These are phyloP conservation scores for Trametes meyenii DNA, from an alignment of 768 basidiomycete genomes.

Conservation along the genomic window DNA sequence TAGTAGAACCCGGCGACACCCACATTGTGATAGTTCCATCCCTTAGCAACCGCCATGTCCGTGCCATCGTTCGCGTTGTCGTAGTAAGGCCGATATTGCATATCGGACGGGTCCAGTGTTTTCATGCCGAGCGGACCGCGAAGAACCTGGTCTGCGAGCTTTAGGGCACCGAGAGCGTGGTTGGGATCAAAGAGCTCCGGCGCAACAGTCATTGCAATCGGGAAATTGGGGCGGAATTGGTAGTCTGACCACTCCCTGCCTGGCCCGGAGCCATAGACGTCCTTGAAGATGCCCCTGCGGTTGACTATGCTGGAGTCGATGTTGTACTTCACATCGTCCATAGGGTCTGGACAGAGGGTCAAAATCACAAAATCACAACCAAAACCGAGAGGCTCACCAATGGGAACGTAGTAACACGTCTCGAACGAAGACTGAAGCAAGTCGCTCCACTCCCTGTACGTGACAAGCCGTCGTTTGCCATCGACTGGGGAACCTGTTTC, in stretches of 20 bases:
- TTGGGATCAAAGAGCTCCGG: slow-evolving; percentile 88
- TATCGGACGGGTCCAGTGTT: slow-evolving; percentile 86
- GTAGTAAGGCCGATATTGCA: slow-evolving; percentile 89
- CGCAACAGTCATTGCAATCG: slow-evolving; percentile 95
- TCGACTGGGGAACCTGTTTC: slow-evolving; percentile 51
- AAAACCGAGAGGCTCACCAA: slow-evolving; percentile 48
- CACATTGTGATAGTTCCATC: slow-evolving; percentile 92
- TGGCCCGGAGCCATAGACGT: slow-evolving; percentile 87
- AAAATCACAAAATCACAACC: background rate
- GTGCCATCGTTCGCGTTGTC: slow-evolving; percentile 91
- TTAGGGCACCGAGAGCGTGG: slow-evolving; percentile 79
- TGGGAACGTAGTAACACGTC: slow-evolving; percentile 86
- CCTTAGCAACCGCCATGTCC: slow-evolving; percentile 88
- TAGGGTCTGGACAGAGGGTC: slow-evolving; percentile 52
- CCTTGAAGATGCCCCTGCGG: slow-evolving; percentile 97
- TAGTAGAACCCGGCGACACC: slow-evolving; percentile 22
- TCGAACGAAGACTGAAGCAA: slow-evolving; percentile 89
- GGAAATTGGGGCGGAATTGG: slow-evolving; percentile 91
- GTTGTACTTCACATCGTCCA: slow-evolving; percentile 70
- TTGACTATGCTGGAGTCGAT: slow-evolving; percentile 74
- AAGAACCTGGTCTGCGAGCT: slow-evolving; percentile 78
- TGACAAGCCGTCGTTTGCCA: slow-evolving; percentile 67
- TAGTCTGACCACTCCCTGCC: slow-evolving; percentile 97
- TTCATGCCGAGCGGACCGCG: slow-evolving; percentile 95
- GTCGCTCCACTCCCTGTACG: slow-evolving; percentile 89